These are phyloP conservation scores for Suhomyces panamericanus DNA, from an alignment of 1,139 yeast species.

Conservation along the genomic window DNA sequence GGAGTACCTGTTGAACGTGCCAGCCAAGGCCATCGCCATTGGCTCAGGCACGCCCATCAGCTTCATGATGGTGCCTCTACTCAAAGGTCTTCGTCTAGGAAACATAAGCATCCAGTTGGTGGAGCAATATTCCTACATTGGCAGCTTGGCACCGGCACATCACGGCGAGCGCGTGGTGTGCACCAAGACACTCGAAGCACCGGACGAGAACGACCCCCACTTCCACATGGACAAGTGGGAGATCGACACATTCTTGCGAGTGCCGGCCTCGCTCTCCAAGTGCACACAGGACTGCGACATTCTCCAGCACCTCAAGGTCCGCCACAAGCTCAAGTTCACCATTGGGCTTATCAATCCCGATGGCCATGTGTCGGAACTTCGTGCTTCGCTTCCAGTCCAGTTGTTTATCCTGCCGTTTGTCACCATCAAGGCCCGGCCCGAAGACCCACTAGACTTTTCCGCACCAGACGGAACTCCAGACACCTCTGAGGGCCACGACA, in stretches of 20 bases:
- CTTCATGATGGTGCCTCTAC: conserved; percentile 72
- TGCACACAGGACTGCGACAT: conserved; percentile 86
- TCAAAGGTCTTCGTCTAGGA: conserved; percentile 80
- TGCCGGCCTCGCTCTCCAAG: conserved; percentile 72
- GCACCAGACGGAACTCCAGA: neutral
- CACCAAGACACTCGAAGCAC: conserved; percentile 36
- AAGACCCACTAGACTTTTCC: conserved; percentile 18
- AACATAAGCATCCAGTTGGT: conserved; percentile 62
- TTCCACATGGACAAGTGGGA: conserved; percentile 77
- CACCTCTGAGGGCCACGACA: conserved; percentile 18
- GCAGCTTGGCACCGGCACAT: conserved; percentile 54
- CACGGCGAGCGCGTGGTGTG: conserved; percentile 60
- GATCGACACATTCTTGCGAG: conserved; percentile 52
- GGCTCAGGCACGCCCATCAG: conserved; percentile 77
- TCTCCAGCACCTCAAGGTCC: conserved; percentile 57
- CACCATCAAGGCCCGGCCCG: conserved; percentile 56
- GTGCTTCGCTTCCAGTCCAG: conserved; percentile 71
- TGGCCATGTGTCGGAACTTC: conserved; percentile 72
- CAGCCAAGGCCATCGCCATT: conserved; percentile 85
- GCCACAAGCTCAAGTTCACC: conserved; percentile 69
- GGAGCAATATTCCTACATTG: conserved; percentile 67
- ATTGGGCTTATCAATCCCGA: conserved; percentile 68
- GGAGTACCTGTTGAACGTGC: conserved; percentile 84
- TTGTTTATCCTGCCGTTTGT: conserved; percentile 82
- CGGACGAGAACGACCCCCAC: conserved; percentile 37